Base-by-base conservation (phyloP, 495 filamentous ascomycete species). In the Penicillium soppii region DNA sequence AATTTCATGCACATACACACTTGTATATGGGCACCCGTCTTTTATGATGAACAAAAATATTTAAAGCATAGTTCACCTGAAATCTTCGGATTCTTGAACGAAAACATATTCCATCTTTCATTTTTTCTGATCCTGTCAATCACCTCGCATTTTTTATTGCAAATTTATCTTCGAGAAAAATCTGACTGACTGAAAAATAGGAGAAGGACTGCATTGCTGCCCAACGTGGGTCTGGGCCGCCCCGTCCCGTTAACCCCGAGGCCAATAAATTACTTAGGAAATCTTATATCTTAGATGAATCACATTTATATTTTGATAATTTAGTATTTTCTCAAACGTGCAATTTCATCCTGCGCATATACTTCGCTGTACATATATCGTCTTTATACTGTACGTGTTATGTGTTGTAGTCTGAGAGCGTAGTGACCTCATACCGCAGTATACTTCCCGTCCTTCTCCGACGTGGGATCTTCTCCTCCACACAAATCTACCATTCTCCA, bases 51-150 rank as follows among this genome's bases (percentile, higher is more conserved):
- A 59, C 67, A 71, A 66, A 63, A 62, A 65, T 65, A 59, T 61
- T 52, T 57, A 62, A 74, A 73, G 73, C 72, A 75, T 77, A 77
- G 73, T 77, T 77, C 73, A 77, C 62, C 72, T 75, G 72, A 74
- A 62, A 62, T 76, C 71, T 74, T 69, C 66, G 66, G 69, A 69
- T 65, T 60, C 44, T 48, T 77, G 72, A 74, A 75, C 69, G 73
- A 77, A 52, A 75, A 74, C 61, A 62, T 59, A 69, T 63, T 74
- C 69, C 73, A 76, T 76, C 70, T 75, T 73, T 70, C 63, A 61
- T 51, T 63, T 51, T 63, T 47, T 75, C 72, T 75, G 71, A 74
- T 62, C 54, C 47, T 47, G 29, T 43, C 47, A 48, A 35, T 17
- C 4, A 32, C 10, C 5, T 7, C 29, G 13, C 10, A 7, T 22